phyloP scores from a whole-genome alignment of 73 alveolate genomes.

The Paramecium octaurelia region DNA sequence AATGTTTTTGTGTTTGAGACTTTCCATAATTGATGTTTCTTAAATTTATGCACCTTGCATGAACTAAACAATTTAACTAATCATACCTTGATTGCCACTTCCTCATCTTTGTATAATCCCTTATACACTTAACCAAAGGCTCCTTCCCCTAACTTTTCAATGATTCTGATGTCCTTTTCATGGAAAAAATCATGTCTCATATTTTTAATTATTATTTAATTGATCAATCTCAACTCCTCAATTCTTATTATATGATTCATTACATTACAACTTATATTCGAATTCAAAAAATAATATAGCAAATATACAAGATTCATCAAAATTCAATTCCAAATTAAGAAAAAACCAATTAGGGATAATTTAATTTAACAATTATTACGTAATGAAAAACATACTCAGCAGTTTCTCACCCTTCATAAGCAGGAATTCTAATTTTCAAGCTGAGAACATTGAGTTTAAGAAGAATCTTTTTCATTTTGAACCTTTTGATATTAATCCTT shows the following conservation, averaged over 20 bases:
- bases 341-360: background rate
- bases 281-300: background rate
- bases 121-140: conserved; percentile 36
- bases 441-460: background rate
- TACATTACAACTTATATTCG: background rate
- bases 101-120: background rate
- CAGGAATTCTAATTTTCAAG: background rate
- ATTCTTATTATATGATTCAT: background rate
- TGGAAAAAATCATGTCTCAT: background rate
- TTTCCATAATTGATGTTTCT: conserved; percentile 58
- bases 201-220: background rate
- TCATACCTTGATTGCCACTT: conserved; percentile 27
- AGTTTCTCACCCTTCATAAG: background rate
- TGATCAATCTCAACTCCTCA: background rate
- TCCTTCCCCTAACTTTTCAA: conserved; percentile 42
- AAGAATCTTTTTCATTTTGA: background rate
- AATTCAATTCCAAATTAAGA: background rate
- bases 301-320: background rate
- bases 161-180: background rate
- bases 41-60: background rate
- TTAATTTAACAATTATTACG: background rate
- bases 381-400: background rate
- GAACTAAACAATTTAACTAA: background rate
- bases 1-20: conserved; percentile 57
- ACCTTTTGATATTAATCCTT: background rate